Evolutionary conservation across 1,284 basidiomycete genomes (phyloP).

Genomic region (Filobasidium uniguttulatum): DNA sequence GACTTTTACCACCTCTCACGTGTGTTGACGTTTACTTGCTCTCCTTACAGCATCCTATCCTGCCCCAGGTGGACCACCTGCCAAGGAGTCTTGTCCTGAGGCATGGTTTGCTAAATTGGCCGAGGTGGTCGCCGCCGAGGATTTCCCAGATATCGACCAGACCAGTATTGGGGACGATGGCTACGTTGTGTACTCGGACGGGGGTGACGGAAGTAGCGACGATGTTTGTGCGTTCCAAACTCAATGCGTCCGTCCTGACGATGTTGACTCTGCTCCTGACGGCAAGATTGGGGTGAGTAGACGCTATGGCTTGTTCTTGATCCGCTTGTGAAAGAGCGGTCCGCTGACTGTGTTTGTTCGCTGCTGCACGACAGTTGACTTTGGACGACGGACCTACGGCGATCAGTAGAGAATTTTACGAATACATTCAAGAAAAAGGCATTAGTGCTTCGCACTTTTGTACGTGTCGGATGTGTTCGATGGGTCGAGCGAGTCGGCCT

Average conservation of each 20-base stretch:
- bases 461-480: slow-evolving; percentile 43
- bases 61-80: slow-evolving; percentile 17
- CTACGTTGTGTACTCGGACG: slow-evolving; percentile 17
- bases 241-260: slow-evolving; percentile 22
- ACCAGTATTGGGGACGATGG: slow-evolving; percentile 20
- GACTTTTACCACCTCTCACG: no score
- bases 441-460: slow-evolving; percentile 43
- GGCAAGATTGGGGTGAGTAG: slow-evolving; percentile 24
- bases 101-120: slow-evolving; percentile 27
- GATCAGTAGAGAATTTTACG: slow-evolving; percentile 39
- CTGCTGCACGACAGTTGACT: no score
- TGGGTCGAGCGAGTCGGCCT: slow-evolving; percentile 38
- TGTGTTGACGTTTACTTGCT: no score
- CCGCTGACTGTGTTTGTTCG: slow-evolving; percentile 3
- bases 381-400: slow-evolving; percentile 44
- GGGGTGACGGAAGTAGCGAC: slow-evolving; percentile 18
- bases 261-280: slow-evolving; percentile 21
- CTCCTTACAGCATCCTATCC: slow-evolving; percentile 18
- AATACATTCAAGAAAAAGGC: slow-evolving; percentile 40
- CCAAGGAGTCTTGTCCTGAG: slow-evolving; percentile 17
- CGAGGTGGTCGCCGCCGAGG: neutral
- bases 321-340: slow-evolving; percentile 12
- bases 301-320: neutral
- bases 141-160: slow-evolving; percentile 15
- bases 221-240: slow-evolving; percentile 29